Evolutionary conservation across 495 filamentous ascomycete genomes (phyloP), one percentile per base, ranked within the genome.

Genomic region (Aspergillus hancockii): DNA sequence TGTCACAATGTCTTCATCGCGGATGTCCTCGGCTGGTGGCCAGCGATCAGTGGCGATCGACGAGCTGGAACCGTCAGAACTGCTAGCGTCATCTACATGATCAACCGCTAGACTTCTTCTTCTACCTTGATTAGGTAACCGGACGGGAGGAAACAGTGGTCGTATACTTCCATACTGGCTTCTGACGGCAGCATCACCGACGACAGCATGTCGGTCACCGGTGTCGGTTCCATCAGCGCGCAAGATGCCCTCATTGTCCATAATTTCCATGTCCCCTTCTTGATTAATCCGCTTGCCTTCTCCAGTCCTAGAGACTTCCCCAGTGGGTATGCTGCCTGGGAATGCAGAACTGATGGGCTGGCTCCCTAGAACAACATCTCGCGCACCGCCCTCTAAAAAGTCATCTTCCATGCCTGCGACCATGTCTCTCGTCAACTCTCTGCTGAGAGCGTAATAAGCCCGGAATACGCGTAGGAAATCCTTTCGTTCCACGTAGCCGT

Each of bases 381-480:
- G 84, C 16, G 88, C 86, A 52, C 90, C 88, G 19, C 85, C 86
- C 54, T 88, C 87, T 66, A 91, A 81, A 49, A 86, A 85, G 58
- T 92, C 88, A 55, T 95, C 90, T 61, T 95, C 90, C 67, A 92
- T 81, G 3, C 84, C 85, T 22, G 90, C 88, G 45, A 97, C 80
- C 64, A 96, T 88, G 61, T 97, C 92, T 49, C 83, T 82, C 36
- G 92, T 91, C 63, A 95, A 84, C 66, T 96, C 88, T 62, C 90
- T 88, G 66, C 88, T 93, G 1, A 97, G 81, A 4, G 88, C 85
- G 68, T 97, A 97, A 67, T 90, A 94, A 1, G 92, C 92, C 19
- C 90, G 81, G 77, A 98, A 97, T 68, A 99, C 86, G 22, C 92
- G 87, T 23, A 97, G 75, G 63, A 97, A 97, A 71, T 99, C 95